Conservation (phyloP, 208 protist species). For the Spironucleus salmonicida region DNA sequence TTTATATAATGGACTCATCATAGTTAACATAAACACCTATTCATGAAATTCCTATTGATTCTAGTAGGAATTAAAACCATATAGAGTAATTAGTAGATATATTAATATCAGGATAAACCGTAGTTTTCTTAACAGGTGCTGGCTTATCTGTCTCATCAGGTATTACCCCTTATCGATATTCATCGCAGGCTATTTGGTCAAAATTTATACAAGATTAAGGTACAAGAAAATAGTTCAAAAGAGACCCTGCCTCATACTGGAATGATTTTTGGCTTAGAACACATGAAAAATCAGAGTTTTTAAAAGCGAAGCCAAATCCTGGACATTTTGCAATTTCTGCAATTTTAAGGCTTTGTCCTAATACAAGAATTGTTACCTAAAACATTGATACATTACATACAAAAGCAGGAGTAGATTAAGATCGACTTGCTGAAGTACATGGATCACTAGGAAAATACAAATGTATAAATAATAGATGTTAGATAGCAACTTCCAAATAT, state of each 20-base stretch:
- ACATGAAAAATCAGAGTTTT: constrained; percentile 31
- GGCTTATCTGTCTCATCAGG: constrained; percentile 32
- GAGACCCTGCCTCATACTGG: constrained; percentile 34
- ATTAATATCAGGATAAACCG: not conserved
- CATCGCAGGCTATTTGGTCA: constrained; percentile 38
- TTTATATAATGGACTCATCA: no score
- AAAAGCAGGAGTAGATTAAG: not conserved
- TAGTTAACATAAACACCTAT: no score
- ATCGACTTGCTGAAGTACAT: constrained; percentile 30
- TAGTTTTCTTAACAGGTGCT: constrained; percentile 30
- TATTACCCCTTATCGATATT: constrained; percentile 38
- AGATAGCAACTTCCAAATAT: no score
- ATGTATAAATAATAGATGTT: not conserved
- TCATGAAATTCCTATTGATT: no score
- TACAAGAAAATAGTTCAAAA: constrained; percentile 29
- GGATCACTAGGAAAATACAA: constrained; percentile 34
- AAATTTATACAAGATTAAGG: constrained; percentile 34
- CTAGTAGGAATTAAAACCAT: no score
- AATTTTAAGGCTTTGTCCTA: not conserved
- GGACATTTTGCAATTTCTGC: constrained; percentile 35
- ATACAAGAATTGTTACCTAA: constrained; percentile 15
- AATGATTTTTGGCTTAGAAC: constrained; percentile 39
- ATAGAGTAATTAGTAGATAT: no score
- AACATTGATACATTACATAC: constrained; percentile 37
- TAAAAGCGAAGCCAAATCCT: constrained; percentile 35